Conservation (phyloP, 179 eudicot species). For the Beta lomatogona region DNA sequence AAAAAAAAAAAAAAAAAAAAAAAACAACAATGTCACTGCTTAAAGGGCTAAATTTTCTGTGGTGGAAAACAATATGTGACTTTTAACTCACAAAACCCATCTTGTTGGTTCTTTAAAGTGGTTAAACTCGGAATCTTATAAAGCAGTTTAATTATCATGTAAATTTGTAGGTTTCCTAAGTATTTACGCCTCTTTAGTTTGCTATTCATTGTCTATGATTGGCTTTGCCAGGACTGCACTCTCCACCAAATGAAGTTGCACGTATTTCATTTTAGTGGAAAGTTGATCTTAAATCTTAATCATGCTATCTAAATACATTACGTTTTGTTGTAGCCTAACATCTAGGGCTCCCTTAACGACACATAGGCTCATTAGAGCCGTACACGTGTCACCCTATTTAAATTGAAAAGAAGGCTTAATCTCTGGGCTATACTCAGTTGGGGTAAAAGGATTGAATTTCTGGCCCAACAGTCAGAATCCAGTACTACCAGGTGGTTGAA, state of each 20-base stretch:
- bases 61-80: conserved; percentile 24
- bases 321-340: no score
- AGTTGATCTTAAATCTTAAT: neutral
- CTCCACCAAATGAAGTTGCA: neutral
- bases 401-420: no score
- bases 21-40: conserved; percentile 15
- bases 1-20: neutral
- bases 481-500: no score
- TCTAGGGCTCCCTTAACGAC: no score
- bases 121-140: conserved; percentile 16
- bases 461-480: no score
- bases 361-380: no score
- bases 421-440: no score
- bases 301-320: neutral
- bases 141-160: conserved; percentile 29
- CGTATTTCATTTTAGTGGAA: no score
- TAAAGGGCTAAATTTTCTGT: conserved; percentile 37
- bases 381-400: no score
- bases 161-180: conserved; percentile 29
- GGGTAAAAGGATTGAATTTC: no score
- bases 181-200: neutral
- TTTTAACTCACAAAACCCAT: conserved; percentile 17
- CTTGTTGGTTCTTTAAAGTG: conserved; percentile 37
- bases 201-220: neutral
- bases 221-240: neutral